Conservation (phyloP, 371 early-diverging fungal genomes). For the Circinella umbellata region DNA sequence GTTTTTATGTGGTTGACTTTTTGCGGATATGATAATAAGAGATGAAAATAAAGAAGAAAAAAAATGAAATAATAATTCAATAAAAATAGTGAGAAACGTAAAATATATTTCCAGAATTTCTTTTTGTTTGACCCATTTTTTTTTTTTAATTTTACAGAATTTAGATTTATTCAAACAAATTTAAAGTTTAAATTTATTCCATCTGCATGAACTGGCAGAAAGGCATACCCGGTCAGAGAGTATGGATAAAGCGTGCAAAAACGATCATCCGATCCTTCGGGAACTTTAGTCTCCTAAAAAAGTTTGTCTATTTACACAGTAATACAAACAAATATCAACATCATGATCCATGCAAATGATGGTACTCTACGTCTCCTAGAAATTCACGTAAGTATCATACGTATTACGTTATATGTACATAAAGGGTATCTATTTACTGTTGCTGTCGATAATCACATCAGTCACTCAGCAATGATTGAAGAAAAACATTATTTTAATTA, state of each 20-base stretch:
- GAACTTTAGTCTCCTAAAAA: not conserved
- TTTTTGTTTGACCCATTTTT: too few species aligned
- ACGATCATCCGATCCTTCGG: conserved; percentile 2
- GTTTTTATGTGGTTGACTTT: not conserved
- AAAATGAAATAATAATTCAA: too few species aligned
- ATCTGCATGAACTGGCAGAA: not conserved
- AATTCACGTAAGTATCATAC: too few species aligned
- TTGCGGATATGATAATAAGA: too few species aligned
- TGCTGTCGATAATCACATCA: too few species aligned
- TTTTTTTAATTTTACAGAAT: not conserved
- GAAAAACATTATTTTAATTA: too few species aligned
- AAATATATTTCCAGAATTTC: not conserved
- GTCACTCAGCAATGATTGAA: too few species aligned
- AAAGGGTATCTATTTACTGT: too few species aligned
- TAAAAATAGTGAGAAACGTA: not conserved
- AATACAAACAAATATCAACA: not conserved
- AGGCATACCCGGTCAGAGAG: not conserved
- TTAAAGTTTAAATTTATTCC: not conserved
- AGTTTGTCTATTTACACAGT: not conserved
- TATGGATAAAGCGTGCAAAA: not conserved
- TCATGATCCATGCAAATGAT: not conserved
- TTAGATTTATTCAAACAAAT: not conserved
- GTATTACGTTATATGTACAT: too few species aligned
- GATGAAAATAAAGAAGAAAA: too few species aligned
- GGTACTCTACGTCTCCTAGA: too few species aligned